Conservation (phyloP, 2,329 filamentous ascomycete species). For the Tolypocladium capitatum region DNA sequence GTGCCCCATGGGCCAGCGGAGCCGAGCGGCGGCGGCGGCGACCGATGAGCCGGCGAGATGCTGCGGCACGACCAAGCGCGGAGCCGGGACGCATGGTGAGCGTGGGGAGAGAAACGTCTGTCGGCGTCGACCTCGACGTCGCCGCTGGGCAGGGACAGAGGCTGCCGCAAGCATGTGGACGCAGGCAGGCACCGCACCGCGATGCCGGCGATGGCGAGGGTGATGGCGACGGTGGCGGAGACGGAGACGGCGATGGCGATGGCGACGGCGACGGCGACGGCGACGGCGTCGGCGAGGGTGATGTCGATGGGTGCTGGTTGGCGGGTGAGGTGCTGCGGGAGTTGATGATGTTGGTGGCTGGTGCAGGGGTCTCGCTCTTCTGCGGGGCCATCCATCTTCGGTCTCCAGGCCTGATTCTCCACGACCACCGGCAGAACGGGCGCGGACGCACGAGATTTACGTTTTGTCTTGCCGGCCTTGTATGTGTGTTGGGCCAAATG, state of each 20-base stretch:
- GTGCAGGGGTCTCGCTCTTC: background rate
- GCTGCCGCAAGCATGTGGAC: background rate
- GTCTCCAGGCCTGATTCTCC: too few species aligned
- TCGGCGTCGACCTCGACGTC: background rate
- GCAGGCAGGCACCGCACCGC: background rate
- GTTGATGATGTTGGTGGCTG: background rate
- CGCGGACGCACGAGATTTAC: too few species aligned
- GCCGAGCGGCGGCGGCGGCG: background rate
- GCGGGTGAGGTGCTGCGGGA: background rate
- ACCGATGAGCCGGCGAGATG: background rate
- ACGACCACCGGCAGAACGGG: too few species aligned
- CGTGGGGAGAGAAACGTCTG: too few species aligned
- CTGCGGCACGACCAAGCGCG: background rate
- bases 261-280: background rate
- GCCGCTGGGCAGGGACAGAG: background rate
- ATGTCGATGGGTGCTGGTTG: background rate
- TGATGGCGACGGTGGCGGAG: background rate
- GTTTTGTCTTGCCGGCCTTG: too few species aligned
- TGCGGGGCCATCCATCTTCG: background rate
- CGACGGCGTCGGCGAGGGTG: too few species aligned
- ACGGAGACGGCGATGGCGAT: background rate
- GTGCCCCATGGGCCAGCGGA: conserved; percentile 17
- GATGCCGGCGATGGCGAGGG: too few species aligned
- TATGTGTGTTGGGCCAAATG: too few species aligned
- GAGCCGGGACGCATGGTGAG: background rate